Base-by-base conservation (phyloP, 441 rosid genomes). In the Hypseocharis bilobata region DNA sequence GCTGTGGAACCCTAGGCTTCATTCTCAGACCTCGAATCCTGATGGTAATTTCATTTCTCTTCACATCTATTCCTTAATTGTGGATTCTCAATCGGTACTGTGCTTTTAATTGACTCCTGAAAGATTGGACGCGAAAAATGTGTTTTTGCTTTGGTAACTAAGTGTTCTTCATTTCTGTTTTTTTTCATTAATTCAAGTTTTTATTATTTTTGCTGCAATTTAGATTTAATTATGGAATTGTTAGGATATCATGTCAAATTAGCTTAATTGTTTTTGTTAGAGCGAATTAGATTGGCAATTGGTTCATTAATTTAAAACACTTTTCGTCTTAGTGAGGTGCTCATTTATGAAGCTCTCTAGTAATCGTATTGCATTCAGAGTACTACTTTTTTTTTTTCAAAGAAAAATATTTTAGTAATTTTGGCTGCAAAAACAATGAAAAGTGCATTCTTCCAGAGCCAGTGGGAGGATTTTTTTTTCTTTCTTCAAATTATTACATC, bases 1-100 rank as follows among this genome's bases (percentile, higher is more conserved):
- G 88, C 89, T 92, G 62, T 72, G 71, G 36, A 55, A 74, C 25
- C 77, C 83, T 34, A 67, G 80, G 64, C 36, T 73, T n/a, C 60
- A 69, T 16, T 52, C 75, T 10, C 5, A 67, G 29, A 58, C 83
- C 62, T 68, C 76, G 25, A 69, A 73, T 75, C 74, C 71, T n/a
- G 42, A 36, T 16, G 82, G 87, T 82, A 82, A 32, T 11, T 5
- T 40, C 56, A 6, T 47, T 20, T 23, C 10, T 19, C 14, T 22
- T 4, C n/a, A 17, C 28, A 17, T 14, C 16, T 40, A 16, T 8
- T 17, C 57, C 28, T 11, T 10, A 10, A 32, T 19, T 42, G 3
- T 16, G 16, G n/a, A 38, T 4, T 14, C 51, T 22, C 17, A 19
- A 13, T n/a, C 44, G 17, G 7, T 27, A 22, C 2, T n/a, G 34